These are phyloP conservation scores for Jacaranda mimosifolia DNA, from an alignment of 257 asterid genomes.

Conservation along the genomic window DNA sequence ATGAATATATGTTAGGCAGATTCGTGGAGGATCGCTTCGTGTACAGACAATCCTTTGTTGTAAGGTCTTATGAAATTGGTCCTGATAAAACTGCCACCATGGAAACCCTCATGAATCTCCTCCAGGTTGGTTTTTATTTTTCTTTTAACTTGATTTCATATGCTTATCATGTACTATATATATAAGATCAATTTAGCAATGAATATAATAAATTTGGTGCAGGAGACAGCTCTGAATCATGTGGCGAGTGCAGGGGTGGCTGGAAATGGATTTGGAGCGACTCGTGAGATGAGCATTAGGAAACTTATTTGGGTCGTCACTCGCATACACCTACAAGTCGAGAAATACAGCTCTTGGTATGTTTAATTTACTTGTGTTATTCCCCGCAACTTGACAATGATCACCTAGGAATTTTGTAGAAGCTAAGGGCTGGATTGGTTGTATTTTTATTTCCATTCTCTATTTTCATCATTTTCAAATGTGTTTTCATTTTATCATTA, in stretches of 20 bases:
- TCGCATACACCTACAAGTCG: constrained; percentile 70
- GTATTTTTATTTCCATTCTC: too few species aligned
- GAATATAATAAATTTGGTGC: constrained; percentile 21
- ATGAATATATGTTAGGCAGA: constrained; percentile 62
- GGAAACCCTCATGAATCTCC: constrained; percentile 94
- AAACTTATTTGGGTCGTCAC: constrained; percentile 91
- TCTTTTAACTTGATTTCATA: background rate
- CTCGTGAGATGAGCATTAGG: constrained; percentile 83
- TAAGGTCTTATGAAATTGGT: constrained; percentile 94
- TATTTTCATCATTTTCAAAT: too few species aligned
- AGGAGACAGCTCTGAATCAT: constrained; percentile 92
- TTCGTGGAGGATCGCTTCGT: constrained; percentile 68
- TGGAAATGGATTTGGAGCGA: constrained; percentile 86
- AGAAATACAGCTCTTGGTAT: constrained; percentile 81
- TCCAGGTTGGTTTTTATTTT: constrained; percentile 55
- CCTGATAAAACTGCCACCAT: constrained; percentile 91
- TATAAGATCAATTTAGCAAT: too few species aligned
- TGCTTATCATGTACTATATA: too few species aligned
- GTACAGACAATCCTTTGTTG: constrained; percentile 74
- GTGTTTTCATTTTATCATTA: too few species aligned
- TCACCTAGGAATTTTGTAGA: too few species aligned
- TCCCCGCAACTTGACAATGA: too few species aligned
- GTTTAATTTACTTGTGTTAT: background rate
- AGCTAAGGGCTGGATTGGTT: too few species aligned
- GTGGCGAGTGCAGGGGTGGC: constrained; percentile 79